Base-by-base conservation (phyloP, 1,284 basidiomycete species). In the Microbotryum saponariae region DNA sequence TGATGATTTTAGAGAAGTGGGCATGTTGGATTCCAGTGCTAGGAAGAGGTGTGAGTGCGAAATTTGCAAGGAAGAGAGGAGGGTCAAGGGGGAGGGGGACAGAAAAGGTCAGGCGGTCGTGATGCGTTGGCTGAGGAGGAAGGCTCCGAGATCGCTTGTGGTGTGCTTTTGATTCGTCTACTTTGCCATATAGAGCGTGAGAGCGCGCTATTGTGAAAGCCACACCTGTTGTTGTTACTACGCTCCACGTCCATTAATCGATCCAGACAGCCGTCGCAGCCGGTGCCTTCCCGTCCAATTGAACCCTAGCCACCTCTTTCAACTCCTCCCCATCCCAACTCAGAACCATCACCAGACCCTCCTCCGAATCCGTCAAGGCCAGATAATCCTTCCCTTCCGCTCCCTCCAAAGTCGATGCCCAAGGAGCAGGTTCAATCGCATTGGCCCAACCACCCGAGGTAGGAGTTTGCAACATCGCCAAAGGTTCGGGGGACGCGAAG, bases 361-460 rank as follows among this genome's bases (percentile, higher is more conserved):
- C 67, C 63, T 76, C 75, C 54, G 73, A 74, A 56, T 76, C 74
- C 20, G 76, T 77, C 20, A 77, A 64, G 5, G 70, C 73, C 42
- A 75, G 66, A 51, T 68, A 77, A 9, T 73, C 70, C 56, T 69
- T 62, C 1, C 66, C 69, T 0, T 59, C 44, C 4, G 59, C 66
- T 8, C 21, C 55, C 1, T 66, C 66, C 29, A 53, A 23, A n/a
- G 48, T 57, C 46, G 51, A 59, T n/a, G 71, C 64, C 1, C 62
- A 33, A 10, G 61, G 64, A 21, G 75, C 74, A 33, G 74, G 73
- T 54, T 75, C 73, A 33, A 77, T 75, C 0, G 76, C 76, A 60
- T 77, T 77, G 1, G 77, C 77, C 76, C 76, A 77, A 3, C 77
- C 77, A n/a, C 77, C 77, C 4, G 68, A 71, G 0, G 76, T 77